These are phyloP conservation scores for Hypoxylon perforatum DNA, from an alignment of 495 filamentous ascomycete genomes.

Conservation along the genomic window DNA sequence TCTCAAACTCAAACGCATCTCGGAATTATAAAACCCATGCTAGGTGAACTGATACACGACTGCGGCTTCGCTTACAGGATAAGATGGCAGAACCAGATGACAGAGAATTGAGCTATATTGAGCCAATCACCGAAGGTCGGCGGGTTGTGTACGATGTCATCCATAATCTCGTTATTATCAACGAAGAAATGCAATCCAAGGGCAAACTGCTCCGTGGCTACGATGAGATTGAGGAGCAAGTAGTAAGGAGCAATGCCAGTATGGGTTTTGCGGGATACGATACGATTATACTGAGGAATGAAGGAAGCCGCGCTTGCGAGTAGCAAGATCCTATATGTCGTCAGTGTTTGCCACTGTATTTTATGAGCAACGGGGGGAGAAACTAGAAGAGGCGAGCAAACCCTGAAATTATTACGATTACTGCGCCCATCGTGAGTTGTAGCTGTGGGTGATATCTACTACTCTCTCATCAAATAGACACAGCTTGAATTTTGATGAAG, in stretches of 20 bases:
- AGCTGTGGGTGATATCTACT: no score
- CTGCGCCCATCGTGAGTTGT: no score
- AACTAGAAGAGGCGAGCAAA: no score
- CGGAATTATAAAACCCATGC: background rate
- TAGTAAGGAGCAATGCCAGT: conserved; percentile 8
- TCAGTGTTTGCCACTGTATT: background rate
- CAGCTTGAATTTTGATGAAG: no score
- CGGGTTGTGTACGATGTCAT: background rate
- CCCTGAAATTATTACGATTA: no score
- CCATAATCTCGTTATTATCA: background rate
- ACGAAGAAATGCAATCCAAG: conserved; percentile 2
- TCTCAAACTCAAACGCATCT: no score
- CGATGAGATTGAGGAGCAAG: conserved; percentile 15
- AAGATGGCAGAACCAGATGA: conserved; percentile 8
- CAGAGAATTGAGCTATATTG: conserved; percentile 10
- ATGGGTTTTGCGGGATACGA: no score
- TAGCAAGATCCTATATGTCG: conserved; percentile 5
- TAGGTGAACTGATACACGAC: background rate
- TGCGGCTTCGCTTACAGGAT: conserved; percentile 7
- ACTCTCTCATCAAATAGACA: no score
- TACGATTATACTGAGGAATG: no score
- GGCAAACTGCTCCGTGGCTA: conserved; percentile 9
- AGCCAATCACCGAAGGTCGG: conserved; percentile 11
- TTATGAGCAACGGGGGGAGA: no score
- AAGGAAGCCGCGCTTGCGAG: conserved; percentile 14